Conservation (phyloP, 805 yeast species). For the Blastobotrys peoriensis region DNA sequence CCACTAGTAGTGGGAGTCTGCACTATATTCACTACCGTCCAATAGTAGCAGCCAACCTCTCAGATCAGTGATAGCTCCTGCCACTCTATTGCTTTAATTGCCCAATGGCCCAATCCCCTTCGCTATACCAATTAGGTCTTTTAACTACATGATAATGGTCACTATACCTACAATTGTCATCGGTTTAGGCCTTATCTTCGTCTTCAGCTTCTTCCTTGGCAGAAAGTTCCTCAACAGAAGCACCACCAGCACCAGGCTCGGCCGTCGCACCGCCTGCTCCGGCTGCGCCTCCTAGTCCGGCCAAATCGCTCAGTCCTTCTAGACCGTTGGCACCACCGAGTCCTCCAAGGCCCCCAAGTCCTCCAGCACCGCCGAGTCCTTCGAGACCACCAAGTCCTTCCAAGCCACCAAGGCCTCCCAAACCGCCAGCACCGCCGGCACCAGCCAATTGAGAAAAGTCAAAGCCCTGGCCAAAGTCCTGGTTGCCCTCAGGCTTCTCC, state of each 20-base stretch:
- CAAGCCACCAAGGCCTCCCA: slow-evolving; percentile 7
- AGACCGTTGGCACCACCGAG: not conserved
- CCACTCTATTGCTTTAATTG: too few species aligned
- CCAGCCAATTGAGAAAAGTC: slow-evolving; percentile 38
- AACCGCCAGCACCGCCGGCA: slow-evolving; percentile 28
- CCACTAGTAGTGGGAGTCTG: too few species aligned
- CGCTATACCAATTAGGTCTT: too few species aligned
- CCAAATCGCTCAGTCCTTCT: slow-evolving; percentile 1
- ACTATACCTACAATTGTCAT: too few species aligned
- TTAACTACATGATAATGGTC: too few species aligned
- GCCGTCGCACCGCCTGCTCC: not conserved
- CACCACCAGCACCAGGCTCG: not conserved
- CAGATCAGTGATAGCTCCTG: too few species aligned
- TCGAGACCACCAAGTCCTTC: slow-evolving; percentile 6
- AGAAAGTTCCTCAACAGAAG: too few species aligned
- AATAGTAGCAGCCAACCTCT: too few species aligned
- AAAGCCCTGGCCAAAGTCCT: slow-evolving; percentile 32
- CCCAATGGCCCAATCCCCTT: too few species aligned
- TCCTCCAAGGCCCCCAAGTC: not conserved
- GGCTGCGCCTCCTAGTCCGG: slow-evolving; percentile 1
- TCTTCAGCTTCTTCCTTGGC: not conserved
- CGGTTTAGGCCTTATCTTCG: slow-evolving; percentile 1
- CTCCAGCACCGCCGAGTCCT: slow-evolving; percentile 4
- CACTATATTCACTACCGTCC: too few species aligned
- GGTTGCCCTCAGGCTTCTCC: slow-evolving; percentile 32